phyloP scores from a whole-genome alignment of 805 yeast species.

The Priceomyces medius region DNA sequence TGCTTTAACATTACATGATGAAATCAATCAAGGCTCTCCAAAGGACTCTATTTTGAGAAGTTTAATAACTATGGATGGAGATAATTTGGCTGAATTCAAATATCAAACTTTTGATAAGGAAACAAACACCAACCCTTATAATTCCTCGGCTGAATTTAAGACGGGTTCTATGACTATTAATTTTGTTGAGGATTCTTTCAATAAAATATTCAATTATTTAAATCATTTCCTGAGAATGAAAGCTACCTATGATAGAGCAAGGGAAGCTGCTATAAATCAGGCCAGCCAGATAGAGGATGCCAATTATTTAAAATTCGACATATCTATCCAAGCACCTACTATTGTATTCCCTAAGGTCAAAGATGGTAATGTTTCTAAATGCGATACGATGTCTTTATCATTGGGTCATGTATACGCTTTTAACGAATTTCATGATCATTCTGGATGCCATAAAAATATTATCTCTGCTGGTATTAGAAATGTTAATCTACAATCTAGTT shows the following conservation, averaged over 20 bases:
- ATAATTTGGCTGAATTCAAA: constrained; percentile 73
- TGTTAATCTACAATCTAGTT: constrained; percentile 62
- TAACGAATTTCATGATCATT: constrained; percentile 50
- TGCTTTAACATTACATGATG: constrained; percentile 74
- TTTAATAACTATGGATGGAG: constrained; percentile 77
- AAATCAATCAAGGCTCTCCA: constrained; percentile 62
- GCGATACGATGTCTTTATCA: constrained; percentile 66
- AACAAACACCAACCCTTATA: constrained; percentile 49
- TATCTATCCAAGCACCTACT: constrained; percentile 77
- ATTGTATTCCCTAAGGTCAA: constrained; percentile 69
- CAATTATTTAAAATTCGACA: constrained; percentile 64
- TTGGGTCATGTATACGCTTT: constrained; percentile 79
- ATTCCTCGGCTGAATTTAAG: constrained; percentile 57
- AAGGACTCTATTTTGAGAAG: constrained; percentile 59
- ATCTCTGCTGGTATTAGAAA: constrained; percentile 71
- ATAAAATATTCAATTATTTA: constrained; percentile 63
- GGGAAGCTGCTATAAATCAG: constrained; percentile 84
- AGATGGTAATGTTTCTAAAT: constrained; percentile 37
- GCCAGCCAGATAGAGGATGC: constrained; percentile 64
- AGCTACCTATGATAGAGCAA: constrained; percentile 80
- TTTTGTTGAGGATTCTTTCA: constrained; percentile 79
- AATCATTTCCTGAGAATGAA: constrained; percentile 83
- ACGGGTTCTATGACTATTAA: constrained; percentile 76
- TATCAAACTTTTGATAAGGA: constrained; percentile 76
- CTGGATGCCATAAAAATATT: constrained; percentile 43